Evolutionary conservation across 306 rosid genomes (phyloP).

Genomic region (Gastrolobium villosum): DNA sequence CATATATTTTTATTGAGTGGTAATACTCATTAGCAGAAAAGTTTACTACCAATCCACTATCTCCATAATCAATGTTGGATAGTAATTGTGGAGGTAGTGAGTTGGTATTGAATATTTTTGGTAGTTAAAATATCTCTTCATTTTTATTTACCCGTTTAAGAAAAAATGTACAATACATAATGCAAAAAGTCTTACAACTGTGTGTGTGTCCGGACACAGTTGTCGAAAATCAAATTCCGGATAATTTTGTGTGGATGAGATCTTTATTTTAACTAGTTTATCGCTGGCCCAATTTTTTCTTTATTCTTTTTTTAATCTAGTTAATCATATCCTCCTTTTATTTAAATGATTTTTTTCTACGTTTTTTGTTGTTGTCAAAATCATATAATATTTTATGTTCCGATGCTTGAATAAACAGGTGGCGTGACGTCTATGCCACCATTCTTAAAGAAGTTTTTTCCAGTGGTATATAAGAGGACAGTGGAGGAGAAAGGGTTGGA

Average conservation of each 20-base stretch:
- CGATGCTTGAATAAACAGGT: conserved; percentile 53
- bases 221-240: not conserved
- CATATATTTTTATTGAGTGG: no score
- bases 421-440: conserved; percentile 75
- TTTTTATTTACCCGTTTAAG: no score
- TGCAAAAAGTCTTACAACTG: not conserved
- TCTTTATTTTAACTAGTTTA: not conserved
- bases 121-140: no score
- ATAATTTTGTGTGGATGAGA: not conserved
- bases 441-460: conserved; percentile 74
- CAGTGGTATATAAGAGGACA: conserved; percentile 59
- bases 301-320: not conserved
- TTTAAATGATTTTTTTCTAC: not conserved
- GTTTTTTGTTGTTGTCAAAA: no score
- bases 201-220: not conserved
- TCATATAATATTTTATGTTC: not conserved
- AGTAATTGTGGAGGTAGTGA: no score
- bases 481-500: conserved; percentile 29
- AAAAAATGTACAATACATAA: no score
- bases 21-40: no score
- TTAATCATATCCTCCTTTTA: not conserved
- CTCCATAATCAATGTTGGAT: no score
- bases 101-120: no score
- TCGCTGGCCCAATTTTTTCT: not conserved
- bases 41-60: no score